Conservation (phyloP, 2,329 filamentous ascomycete species). For the Calonectria fujianensis region DNA sequence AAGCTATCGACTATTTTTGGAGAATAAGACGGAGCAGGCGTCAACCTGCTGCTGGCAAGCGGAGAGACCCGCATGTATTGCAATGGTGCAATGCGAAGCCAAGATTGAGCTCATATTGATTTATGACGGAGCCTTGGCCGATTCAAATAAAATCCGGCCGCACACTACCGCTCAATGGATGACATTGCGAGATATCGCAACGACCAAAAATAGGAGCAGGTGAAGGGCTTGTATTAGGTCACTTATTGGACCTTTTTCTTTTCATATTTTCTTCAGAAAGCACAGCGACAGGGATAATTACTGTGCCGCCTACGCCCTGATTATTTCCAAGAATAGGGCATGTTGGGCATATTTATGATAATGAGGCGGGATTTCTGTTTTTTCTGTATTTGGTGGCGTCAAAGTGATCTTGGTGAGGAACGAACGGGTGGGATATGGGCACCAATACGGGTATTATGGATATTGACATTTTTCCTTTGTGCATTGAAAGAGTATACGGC, state of each 20-base stretch:
- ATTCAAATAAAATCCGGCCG: not conserved
- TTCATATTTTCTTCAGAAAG: not conserved
- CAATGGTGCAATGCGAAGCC: not conserved
- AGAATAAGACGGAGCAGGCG: not conserved
- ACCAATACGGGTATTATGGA: not conserved
- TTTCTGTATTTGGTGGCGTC: not conserved
- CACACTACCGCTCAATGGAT: not conserved
- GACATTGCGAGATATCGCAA: not conserved
- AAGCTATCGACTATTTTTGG: not conserved
- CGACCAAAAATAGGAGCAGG: not conserved
- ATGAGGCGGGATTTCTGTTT: not conserved
- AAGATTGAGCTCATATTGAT: not conserved
- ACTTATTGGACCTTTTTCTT: not conserved
- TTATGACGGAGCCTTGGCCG: not conserved
- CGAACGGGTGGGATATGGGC: not conserved
- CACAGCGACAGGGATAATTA: not conserved
- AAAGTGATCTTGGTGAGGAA: not conserved
- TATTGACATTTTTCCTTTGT: not conserved
- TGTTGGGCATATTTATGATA: not conserved
- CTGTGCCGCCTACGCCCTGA: not conserved
- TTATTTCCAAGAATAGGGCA: not conserved
- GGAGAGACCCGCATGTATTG: not conserved
- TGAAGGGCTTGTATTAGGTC: not conserved
- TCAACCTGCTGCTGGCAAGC: not conserved
- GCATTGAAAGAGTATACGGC: not conserved